phyloP scores from a whole-genome alignment of 306 rosid species.

The Quercus rubra region DNA sequence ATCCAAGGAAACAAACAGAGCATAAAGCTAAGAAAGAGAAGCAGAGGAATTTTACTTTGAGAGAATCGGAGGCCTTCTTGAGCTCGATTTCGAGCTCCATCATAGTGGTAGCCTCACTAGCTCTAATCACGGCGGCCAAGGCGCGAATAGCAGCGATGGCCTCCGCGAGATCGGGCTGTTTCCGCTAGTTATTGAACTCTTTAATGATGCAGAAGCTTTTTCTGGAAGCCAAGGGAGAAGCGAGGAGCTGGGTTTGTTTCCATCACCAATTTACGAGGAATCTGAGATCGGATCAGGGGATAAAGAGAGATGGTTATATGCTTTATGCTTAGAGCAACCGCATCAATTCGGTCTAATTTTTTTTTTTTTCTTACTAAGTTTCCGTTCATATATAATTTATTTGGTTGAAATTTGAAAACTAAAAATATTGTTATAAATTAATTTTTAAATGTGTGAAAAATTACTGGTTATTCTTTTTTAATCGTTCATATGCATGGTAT shows the following conservation, averaged over 20 bases:
- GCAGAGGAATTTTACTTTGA: conserved; percentile 46
- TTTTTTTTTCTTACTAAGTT: too few relatives aligned
- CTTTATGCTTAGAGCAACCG: not conserved
- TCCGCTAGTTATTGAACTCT: conserved; percentile 83
- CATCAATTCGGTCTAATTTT: too few relatives aligned
- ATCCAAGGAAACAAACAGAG: not conserved
- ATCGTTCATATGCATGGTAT: too few relatives aligned
- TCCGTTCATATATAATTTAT: too few relatives aligned
- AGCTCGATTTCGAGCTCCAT: conserved; percentile 93
- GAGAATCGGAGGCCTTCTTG: conserved; percentile 87
- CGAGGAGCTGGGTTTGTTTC: not conserved
- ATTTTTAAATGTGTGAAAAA: too few relatives aligned
- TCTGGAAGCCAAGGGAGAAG: conserved; percentile 8
- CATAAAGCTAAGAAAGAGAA: not conserved
- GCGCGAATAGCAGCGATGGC: conserved; percentile 98
- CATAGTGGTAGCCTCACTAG: conserved; percentile 82
- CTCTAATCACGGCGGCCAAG: conserved; percentile 72
- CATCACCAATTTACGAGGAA: not conserved
- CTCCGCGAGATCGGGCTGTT: conserved; percentile 91
- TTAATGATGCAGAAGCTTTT: conserved; percentile 70
- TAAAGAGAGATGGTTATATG: not conserved
- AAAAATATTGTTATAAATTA: too few relatives aligned
- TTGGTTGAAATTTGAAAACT: too few relatives aligned
- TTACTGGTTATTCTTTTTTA: too few relatives aligned
- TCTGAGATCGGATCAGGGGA: not conserved